A percentile compares a stretch with the other conserved stretches of the same genome.
phyloP scores from a whole-genome alignment of 2,329 filamentous ascomycete species.

The Dothideomycetidae sp. region DNA sequence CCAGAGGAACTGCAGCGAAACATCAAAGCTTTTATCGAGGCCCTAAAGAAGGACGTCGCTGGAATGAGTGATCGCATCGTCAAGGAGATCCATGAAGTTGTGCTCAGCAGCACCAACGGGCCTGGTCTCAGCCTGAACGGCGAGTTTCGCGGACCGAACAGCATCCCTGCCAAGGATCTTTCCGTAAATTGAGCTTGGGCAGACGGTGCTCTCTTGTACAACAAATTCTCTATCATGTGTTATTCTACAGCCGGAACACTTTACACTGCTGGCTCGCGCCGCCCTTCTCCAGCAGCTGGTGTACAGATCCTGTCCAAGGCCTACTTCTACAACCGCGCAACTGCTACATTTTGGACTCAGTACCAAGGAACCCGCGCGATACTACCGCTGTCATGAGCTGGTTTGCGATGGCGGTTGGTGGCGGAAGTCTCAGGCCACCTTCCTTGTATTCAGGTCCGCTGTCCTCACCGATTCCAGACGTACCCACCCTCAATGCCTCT shows the following conservation, averaged over 20 bases:
- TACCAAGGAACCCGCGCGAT: constrained; percentile 50
- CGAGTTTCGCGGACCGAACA: constrained; percentile 51
- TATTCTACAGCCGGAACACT: constrained; percentile 6
- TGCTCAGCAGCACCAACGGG: constrained; percentile 74
- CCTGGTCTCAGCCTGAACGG: constrained; percentile 81
- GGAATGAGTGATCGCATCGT: constrained; percentile 47
- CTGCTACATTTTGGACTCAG: constrained; percentile 29
- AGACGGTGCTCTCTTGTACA: background rate
- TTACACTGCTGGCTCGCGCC: background rate
- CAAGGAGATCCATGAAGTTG: constrained; percentile 62
- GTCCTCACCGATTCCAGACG: constrained; percentile 51
- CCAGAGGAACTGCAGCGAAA: constrained; percentile 78
- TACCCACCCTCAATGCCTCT: constrained; percentile 54
- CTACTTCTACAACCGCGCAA: too few relatives aligned
- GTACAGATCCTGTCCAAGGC: too few relatives aligned
- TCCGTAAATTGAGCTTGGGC: constrained; percentile 9
- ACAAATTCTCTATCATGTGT: constrained; percentile 2
- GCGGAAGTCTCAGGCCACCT: constrained; percentile 66
- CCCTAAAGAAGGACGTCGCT: constrained; percentile 64
- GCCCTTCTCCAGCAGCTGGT: background rate
- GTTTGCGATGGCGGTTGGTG: constrained; percentile 81
- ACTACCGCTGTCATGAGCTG: constrained; percentile 69
- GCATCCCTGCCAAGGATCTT: constrained; percentile 30
- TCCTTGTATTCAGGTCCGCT: constrained; percentile 56
- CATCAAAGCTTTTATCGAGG: constrained; percentile 59